Percentiles rank a stretch among this genome's conserved stretches.
Conservation (phyloP, 2,329 filamentous ascomycete genomes). For the Aspergillus fijiensis region DNA sequence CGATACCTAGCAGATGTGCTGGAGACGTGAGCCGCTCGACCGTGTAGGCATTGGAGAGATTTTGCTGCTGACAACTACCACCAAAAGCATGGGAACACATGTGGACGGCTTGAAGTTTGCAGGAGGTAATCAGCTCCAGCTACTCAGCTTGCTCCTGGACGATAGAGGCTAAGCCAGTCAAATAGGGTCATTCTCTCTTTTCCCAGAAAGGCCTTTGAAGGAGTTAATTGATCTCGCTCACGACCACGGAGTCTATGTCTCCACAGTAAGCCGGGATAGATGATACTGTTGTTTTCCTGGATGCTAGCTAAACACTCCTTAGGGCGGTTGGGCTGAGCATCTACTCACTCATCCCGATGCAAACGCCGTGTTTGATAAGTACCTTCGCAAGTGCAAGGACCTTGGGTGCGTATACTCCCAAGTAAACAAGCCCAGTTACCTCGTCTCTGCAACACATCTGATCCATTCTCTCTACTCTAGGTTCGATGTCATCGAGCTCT, state of each 20-base stretch:
- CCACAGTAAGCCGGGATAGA: slow-evolving; percentile 40
- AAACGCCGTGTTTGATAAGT: slow-evolving; percentile 49
- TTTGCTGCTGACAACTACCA: slow-evolving; percentile 10
- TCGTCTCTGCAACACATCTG: background rate
- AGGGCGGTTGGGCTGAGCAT: slow-evolving; percentile 58
- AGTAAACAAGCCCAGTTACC: background rate
- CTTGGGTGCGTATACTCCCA: slow-evolving; percentile 38
- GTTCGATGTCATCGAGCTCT: slow-evolving; percentile 57
- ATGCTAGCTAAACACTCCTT: background rate
- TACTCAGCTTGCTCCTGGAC: background rate
- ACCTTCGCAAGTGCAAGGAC: slow-evolving; percentile 54
- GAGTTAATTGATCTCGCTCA: slow-evolving; percentile 54
- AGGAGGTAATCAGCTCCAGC: slow-evolving; percentile 34
- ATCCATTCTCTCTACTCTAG: slow-evolving; percentile 22
- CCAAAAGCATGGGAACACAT: slow-evolving; percentile 52
- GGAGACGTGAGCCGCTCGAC: slow-evolving; percentile 45
- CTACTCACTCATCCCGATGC: slow-evolving; percentile 51
- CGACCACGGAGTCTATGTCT: slow-evolving; percentile 52
- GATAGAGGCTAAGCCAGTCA: background rate
- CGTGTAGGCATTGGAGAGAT: background rate
- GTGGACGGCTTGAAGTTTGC: slow-evolving; percentile 59
- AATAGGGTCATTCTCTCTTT: slow-evolving; percentile 52
- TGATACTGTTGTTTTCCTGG: background rate
- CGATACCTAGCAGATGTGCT: slow-evolving; percentile 54
- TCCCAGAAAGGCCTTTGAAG: slow-evolving; percentile 47